phyloP scores from a whole-genome alignment of 305 asterid species.

The Fraxinus albicans region DNA sequence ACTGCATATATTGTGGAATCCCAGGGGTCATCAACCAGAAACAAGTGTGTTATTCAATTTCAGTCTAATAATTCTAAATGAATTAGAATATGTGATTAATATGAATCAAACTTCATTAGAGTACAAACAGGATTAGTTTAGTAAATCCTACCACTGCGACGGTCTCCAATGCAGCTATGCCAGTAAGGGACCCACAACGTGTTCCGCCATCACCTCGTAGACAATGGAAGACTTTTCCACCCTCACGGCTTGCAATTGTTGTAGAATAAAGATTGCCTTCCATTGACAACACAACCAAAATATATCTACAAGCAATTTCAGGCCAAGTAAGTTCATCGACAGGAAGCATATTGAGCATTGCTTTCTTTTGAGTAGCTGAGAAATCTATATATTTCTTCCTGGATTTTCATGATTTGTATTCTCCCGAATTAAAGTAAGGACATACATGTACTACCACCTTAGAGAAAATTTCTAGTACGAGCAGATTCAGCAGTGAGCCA shows the following conservation, averaged over 20 bases:
- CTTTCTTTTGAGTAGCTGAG: constrained; percentile 58
- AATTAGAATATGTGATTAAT: background rate
- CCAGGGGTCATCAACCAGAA: background rate
- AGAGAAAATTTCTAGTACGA: constrained; percentile 67
- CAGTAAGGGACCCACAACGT: constrained; percentile 83
- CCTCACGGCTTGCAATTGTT: constrained; percentile 77
- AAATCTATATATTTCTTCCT: constrained; percentile 74
- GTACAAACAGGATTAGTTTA: background rate
- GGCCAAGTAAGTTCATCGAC: constrained; percentile 93
- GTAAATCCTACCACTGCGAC: constrained; percentile 75
- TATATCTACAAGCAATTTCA: constrained; percentile 84
- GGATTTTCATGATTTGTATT: constrained; percentile 71
- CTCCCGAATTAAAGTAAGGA: constrained; percentile 72
- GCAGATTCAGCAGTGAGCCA: constrained; percentile 61
- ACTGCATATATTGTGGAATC: background rate
- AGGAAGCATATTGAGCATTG: constrained; percentile 66
- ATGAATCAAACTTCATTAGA: background rate
- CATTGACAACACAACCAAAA: constrained; percentile 71
- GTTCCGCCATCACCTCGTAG: constrained; percentile 89
- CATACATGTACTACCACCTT: constrained; percentile 75
- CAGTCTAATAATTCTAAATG: constrained; percentile 1
- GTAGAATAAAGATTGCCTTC: constrained; percentile 79
- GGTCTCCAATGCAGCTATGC: constrained; percentile 80
- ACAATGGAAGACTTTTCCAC: constrained; percentile 87
- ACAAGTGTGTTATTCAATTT: background rate